Evolutionary conservation across 345 rosid genomes (phyloP).

Genomic region (Pelargonium nanum): DNA sequence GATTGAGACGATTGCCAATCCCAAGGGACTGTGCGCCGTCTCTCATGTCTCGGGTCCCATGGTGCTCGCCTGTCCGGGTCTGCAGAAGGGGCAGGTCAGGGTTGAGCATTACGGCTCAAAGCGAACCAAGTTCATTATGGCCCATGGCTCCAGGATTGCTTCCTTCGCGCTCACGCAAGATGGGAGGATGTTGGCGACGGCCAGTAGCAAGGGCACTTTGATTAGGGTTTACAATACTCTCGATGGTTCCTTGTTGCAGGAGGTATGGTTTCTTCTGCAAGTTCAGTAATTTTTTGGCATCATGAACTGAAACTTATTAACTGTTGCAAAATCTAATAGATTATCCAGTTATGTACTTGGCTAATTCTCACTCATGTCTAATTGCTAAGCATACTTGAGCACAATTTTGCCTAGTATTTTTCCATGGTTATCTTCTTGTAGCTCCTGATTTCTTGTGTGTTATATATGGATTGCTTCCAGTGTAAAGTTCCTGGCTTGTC

Average conservation of each 20-base stretch:
- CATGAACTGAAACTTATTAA: no score
- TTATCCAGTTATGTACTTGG: no score
- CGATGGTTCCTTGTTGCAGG: constrained; percentile 72
- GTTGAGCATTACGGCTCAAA: constrained; percentile 80
- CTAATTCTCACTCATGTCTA: no score
- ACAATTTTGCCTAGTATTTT: not conserved
- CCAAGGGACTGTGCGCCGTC: constrained; percentile 83
- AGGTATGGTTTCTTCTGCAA: constrained; percentile 30
- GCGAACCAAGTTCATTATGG: constrained; percentile 81
- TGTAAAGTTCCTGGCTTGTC: not conserved
- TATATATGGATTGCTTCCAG: not conserved
- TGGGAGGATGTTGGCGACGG: constrained; percentile 75
- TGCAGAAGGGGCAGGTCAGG: constrained; percentile 89
- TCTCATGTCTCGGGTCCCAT: constrained; percentile 74
- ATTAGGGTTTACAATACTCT: constrained; percentile 64
- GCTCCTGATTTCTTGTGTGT: no score
- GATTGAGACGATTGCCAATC: constrained; percentile 80
- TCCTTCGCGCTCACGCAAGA: constrained; percentile 79
- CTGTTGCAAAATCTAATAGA: no score
- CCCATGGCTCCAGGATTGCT: constrained; percentile 89
- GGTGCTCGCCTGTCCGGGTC: constrained; percentile 76
- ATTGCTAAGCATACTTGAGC: no score
- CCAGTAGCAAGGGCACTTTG: constrained; percentile 84
- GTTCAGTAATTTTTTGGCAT: no score
- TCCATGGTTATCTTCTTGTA: no score